A percentile compares a stretch with the other conserved stretches of the same genome.
phyloP scores from a whole-genome alignment of 495 filamentous ascomycete species.

The Aspergillus biplanus region DNA sequence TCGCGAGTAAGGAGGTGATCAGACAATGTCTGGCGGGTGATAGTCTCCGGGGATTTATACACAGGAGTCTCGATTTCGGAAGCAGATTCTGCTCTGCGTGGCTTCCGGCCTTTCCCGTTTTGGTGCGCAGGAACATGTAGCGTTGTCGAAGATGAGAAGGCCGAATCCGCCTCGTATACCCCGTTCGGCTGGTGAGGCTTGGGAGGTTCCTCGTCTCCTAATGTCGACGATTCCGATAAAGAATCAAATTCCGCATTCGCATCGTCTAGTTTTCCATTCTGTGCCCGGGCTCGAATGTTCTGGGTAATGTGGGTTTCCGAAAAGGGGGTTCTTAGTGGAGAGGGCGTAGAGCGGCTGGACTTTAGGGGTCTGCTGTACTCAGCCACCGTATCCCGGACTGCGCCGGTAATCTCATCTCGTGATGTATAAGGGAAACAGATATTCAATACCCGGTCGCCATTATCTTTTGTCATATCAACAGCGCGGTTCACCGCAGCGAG shows the following conservation, averaged over 20 bases:
- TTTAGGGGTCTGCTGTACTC: slow-evolving; percentile 73
- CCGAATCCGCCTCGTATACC: slow-evolving; percentile 60
- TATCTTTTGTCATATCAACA: slow-evolving; percentile 78
- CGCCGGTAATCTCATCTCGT: slow-evolving; percentile 92
- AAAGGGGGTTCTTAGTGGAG: slow-evolving; percentile 66
- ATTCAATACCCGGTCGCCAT: slow-evolving; percentile 83
- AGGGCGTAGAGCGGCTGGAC: slow-evolving; percentile 32
- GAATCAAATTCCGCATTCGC: slow-evolving; percentile 42
- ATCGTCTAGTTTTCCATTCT: slow-evolving; percentile 47
- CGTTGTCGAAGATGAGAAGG: slow-evolving; percentile 57
- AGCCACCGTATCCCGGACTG: slow-evolving; percentile 81
- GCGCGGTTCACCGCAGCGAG: slow-evolving; percentile 83
- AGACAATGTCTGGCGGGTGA: slow-evolving; percentile 77
- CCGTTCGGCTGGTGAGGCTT: slow-evolving; percentile 33
- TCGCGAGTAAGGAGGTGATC: slow-evolving; percentile 82
- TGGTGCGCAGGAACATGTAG: slow-evolving; percentile 40
- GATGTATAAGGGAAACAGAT: slow-evolving; percentile 98
- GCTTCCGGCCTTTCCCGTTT: slow-evolving; percentile 38
- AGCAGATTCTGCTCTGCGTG: slow-evolving; percentile 22
- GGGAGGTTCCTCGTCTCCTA: slow-evolving; percentile 37
- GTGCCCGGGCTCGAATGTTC: slow-evolving; percentile 68
- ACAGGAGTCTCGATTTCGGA: slow-evolving; percentile 29
- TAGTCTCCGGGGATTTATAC: slow-evolving; percentile 75
- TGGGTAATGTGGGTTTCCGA: slow-evolving; percentile 84
- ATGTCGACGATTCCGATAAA: slow-evolving; percentile 37